Conservation (phyloP, 208 protist species). For the Acanthamoeba sp. region DNA sequence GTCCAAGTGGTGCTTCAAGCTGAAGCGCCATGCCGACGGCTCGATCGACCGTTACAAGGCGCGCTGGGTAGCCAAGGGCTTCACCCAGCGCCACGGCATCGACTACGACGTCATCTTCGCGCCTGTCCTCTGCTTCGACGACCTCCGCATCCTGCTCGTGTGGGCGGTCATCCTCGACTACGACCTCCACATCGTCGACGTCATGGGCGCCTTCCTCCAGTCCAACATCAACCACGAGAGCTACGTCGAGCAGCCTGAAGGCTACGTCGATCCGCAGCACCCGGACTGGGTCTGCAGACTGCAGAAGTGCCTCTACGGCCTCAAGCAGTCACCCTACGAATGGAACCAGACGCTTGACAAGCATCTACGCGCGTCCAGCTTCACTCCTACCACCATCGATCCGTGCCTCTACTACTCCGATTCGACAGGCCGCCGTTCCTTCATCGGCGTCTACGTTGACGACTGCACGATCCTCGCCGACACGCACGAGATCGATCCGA, state of each 20-base stretch:
- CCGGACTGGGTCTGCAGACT: too few relatives aligned
- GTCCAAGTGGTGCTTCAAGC: conserved; percentile 31
- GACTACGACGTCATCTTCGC: conserved; percentile 42
- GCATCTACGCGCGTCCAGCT: conserved; percentile 6
- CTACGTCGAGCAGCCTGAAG: conserved; percentile 3
- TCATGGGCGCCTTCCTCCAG: conserved; percentile 23
- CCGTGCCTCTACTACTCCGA: not conserved
- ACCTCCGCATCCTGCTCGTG: not conserved
- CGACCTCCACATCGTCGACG: not conserved
- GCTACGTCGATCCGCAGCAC: conserved; percentile 28
- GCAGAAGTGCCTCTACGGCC: too few relatives aligned
- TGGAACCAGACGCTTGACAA: too few relatives aligned
- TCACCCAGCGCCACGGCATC: conserved; percentile 1
- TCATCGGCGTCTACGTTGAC: conserved; percentile 7
- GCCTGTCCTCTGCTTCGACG: not conserved
- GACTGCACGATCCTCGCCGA: not conserved
- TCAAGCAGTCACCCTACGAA: too few relatives aligned
- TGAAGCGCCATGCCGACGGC: not conserved
- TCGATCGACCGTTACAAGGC: conserved; percentile 44
- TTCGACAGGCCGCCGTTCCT: not conserved
- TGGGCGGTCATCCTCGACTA: conserved; percentile 2
- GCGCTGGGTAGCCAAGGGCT: conserved; percentile 8
- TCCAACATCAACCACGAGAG: not conserved
- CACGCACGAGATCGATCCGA: not conserved
- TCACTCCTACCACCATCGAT: not conserved